Conservation (phyloP, 2,329 filamentous ascomycete genomes). For the Colletotrichum lentis region DNA sequence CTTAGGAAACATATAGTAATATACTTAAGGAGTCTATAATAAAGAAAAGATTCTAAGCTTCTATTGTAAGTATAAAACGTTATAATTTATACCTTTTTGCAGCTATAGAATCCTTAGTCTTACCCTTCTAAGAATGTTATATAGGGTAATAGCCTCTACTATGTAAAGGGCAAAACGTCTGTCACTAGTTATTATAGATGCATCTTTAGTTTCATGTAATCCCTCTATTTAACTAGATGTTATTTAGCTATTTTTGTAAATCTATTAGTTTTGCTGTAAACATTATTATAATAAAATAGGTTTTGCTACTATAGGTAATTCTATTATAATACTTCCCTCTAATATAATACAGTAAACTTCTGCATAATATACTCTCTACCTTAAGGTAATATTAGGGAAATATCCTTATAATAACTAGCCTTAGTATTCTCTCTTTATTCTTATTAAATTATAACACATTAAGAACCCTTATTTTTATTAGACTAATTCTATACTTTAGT, state of each 20-base stretch:
- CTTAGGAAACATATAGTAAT: too few relatives aligned
- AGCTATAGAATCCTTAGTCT: too few relatives aligned
- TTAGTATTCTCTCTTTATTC: background rate
- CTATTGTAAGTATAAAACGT: too few relatives aligned
- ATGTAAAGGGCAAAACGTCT: background rate
- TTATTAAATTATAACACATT: background rate
- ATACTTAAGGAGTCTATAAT: too few relatives aligned
- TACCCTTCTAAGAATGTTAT: too few relatives aligned
- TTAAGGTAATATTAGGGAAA: background rate
- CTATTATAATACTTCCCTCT: too few relatives aligned
- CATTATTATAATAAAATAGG: too few relatives aligned
- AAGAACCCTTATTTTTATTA: background rate
- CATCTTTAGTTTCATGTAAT: background rate
- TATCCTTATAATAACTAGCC: background rate
- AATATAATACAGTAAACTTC: too few relatives aligned
- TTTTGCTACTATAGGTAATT: too few relatives aligned
- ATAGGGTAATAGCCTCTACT: background rate
- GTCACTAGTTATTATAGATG: background rate
- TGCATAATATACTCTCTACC: background rate
- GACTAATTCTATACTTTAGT: conserved; percentile 1
- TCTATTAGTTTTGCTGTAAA: background rate
- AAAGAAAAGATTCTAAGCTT: too few relatives aligned
- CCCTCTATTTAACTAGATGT: background rate
- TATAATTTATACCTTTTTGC: too few relatives aligned
- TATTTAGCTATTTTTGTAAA: background rate